These are phyloP conservation scores for Coniochaeta hoffmannii DNA, from an alignment of 2,329 filamentous ascomycete species.

Conservation along the genomic window DNA sequence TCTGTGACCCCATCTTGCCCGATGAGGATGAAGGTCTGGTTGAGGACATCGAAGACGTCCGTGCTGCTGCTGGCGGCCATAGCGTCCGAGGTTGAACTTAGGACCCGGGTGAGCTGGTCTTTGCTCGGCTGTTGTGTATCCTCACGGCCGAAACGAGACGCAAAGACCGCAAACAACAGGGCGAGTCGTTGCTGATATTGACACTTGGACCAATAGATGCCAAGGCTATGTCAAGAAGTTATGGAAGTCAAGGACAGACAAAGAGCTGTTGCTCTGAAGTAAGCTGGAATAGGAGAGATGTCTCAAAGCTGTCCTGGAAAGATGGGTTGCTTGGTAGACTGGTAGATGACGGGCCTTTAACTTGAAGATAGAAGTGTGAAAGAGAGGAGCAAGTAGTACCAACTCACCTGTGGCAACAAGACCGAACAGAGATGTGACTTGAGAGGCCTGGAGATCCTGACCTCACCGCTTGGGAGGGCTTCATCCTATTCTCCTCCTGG, in stretches of 20 bases:
- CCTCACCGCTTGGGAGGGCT: background rate
- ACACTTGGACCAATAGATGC: background rate
- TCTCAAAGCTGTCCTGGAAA: background rate
- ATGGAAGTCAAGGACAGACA: background rate
- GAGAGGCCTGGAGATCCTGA: background rate
- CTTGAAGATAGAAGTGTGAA: background rate
- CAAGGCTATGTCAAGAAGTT: background rate
- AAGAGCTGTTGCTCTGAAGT: background rate
- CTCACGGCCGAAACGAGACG: background rate
- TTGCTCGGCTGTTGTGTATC: background rate
- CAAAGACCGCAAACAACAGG: background rate
- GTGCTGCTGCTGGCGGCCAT: conserved; percentile 4
- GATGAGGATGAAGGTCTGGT: conserved; percentile 28
- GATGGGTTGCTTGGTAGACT: background rate
- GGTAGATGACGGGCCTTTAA: background rate
- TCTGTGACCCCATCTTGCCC: conserved; percentile 21
- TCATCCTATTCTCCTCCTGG: background rate
- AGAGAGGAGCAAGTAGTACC: too few species aligned
- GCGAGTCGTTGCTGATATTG: background rate
- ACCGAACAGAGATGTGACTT: background rate
- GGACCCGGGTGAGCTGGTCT: background rate
- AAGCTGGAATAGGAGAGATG: background rate
- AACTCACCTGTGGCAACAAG: background rate
- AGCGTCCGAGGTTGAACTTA: background rate
- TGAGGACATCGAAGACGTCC: conserved; percentile 23